Conservation (phyloP, 257 asterid genomes). For the Plectranthus barbatus region DNA sequence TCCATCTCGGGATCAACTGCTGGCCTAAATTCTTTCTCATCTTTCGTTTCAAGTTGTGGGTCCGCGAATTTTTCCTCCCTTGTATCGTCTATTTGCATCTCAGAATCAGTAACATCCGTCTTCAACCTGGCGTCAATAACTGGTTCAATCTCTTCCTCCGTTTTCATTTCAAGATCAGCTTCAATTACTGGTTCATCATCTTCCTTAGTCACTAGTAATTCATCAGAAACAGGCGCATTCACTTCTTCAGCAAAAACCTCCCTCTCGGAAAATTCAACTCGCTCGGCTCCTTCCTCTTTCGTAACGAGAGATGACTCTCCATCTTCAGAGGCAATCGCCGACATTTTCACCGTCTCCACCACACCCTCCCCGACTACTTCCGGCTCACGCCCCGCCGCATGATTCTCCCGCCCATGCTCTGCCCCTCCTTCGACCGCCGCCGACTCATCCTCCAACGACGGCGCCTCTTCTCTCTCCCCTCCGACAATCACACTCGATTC, state of each 20-base stretch:
- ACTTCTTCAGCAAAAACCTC: slow-evolving; percentile 14
- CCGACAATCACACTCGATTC: slow-evolving; percentile 20
- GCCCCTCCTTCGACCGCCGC: slow-evolving; percentile 12
- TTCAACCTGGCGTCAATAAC: slow-evolving; percentile 9
- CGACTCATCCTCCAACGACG: slow-evolving; percentile 10
- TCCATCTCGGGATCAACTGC: slow-evolving; percentile 10
- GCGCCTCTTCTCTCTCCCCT: slow-evolving; percentile 15
- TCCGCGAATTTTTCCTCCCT: slow-evolving; percentile 4
- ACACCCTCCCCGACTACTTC: slow-evolving; percentile 5
- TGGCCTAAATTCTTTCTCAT: not conserved
- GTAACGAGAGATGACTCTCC: not conserved
- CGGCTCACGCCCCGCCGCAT: slow-evolving; percentile 4
- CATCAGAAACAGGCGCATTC: not conserved
- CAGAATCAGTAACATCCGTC: not conserved
- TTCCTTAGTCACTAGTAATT: not conserved
- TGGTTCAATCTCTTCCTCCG: slow-evolving; percentile 9
- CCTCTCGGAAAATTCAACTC: slow-evolving; percentile 8
- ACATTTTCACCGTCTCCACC: slow-evolving; percentile 12
- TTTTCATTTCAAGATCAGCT: not conserved
- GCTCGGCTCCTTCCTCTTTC: slow-evolving; percentile 19
- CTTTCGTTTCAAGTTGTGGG: not conserved
- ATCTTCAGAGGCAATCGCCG: slow-evolving; percentile 7
- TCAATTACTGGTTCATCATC: slow-evolving; percentile 9
- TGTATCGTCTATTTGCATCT: not conserved
- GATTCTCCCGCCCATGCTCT: slow-evolving; percentile 14